Base-by-base conservation (phyloP, 257 asterid genomes). In the Scutellaria minor region DNA sequence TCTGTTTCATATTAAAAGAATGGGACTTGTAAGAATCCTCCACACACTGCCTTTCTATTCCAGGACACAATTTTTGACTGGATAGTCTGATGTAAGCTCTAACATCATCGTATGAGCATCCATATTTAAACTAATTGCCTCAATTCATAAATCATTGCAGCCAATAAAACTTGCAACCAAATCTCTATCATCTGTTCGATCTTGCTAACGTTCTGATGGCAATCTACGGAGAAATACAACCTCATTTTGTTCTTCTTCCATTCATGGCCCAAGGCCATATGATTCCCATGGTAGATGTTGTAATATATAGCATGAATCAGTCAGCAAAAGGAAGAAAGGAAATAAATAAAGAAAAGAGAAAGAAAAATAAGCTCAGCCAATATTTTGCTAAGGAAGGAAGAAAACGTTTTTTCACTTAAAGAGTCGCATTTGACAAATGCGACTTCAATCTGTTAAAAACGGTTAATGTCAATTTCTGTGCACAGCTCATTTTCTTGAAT, bases 261-360 rank as follows among this genome's bases (percentile, higher is more conserved):
- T 79, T 83, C 75, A 7, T 85, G 84, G 87, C 90, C 13, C 92
- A 81, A 56, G 94, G 96, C 76, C 94, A 87, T 64, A 40, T 80
- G 65, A 76, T 87, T n/a, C 92, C 93, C 14, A 82, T 82, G 85
- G 55, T 83, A 8, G n/a, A n/a, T n/a, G n/a, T n/a, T n/a, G n/a
- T n/a, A n/a, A n/a, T n/a, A n/a, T n/a, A n/a, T n/a, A n/a, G n/a
- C n/a, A n/a, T n/a, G n/a, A n/a, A n/a, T n/a, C n/a, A n/a, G n/a
- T n/a, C n/a, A n/a, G n/a, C n/a, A n/a, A n/a, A n/a, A n/a, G n/a
- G n/a, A n/a, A n/a, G n/a, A n/a, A n/a, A n/a, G n/a, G n/a, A n/a
- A n/a, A n/a, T n/a, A n/a, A n/a, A n/a, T n/a, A n/a, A n/a, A n/a
- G n/a, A n/a, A n/a, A n/a, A n/a, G n/a, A n/a, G n/a, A n/a, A n/a